A percentile compares a stretch with the other conserved stretches of the same genome.
These are phyloP conservation scores for Colletotrichum magnum DNA, from an alignment of 2,329 filamentous ascomycete genomes.

Conservation along the genomic window DNA sequence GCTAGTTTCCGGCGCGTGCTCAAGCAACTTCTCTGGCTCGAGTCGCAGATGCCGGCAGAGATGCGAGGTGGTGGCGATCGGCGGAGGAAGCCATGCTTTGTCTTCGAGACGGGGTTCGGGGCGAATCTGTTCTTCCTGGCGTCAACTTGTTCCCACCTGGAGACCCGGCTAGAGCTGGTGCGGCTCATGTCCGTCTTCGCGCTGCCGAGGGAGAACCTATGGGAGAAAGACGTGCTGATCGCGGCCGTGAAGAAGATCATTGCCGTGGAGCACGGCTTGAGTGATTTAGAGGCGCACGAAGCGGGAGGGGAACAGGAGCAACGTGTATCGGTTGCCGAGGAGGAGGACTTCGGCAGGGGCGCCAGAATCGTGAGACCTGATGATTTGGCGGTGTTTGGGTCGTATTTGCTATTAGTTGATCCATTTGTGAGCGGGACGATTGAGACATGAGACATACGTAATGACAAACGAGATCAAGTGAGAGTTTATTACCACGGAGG, in stretches of 20 bases:
- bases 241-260: constrained; percentile 11
- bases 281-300: neutral
- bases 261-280: neutral
- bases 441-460: neutral
- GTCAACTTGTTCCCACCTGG: neutral
- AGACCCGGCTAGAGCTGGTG: constrained; percentile 2
- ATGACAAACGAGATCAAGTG: no score
- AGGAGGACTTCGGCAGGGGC: neutral
- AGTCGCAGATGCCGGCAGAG: constrained; percentile 6
- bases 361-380: neutral
- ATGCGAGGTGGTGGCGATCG: neutral
- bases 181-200: constrained; percentile 8
- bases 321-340: neutral
- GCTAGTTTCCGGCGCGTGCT: neutral
- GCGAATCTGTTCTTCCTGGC: constrained; percentile 7
- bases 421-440: neutral
- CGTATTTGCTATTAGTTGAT: neutral
- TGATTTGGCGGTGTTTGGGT: neutral
- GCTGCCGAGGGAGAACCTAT: constrained; percentile 9
- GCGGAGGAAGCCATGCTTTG: neutral
- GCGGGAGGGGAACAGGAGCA: neutral
- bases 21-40: constrained; percentile 1
- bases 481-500: no score
- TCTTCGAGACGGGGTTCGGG: constrained; percentile 11
- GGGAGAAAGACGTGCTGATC: constrained; percentile 6